These are phyloP conservation scores for Seminavis robusta DNA, from an alignment of 108 stramenopile genomes.

Conservation along the genomic window DNA sequence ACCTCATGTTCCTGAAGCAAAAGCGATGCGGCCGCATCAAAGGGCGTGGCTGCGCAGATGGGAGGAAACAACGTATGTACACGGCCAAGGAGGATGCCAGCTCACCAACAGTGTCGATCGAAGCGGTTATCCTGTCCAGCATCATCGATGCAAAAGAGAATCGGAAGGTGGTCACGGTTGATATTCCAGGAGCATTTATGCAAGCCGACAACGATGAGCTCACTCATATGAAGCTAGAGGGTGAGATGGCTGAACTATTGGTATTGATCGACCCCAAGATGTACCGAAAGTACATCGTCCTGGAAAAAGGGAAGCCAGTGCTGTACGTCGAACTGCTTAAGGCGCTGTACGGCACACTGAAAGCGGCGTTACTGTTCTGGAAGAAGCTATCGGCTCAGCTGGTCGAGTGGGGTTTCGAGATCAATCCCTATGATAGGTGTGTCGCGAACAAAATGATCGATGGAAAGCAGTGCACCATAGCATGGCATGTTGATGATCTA, in stretches of 20 bases:
- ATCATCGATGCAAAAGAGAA: slow-evolving; percentile 27
- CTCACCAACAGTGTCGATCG: slow-evolving; percentile 34
- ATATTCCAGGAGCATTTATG: slow-evolving; percentile 46
- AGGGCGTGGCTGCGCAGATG: slow-evolving; percentile 26
- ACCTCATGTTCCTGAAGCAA: slow-evolving; percentile 15
- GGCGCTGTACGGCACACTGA: slow-evolving; percentile 37
- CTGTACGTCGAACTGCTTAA: slow-evolving; percentile 17
- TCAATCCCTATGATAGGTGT: slow-evolving; percentile 46
- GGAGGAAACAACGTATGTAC: slow-evolving; percentile 29
- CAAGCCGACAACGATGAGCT: slow-evolving; percentile 31
- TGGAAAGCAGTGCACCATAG: slow-evolving; percentile 29
- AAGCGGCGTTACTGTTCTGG: slow-evolving; percentile 24
- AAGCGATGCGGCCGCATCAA: slow-evolving; percentile 18
- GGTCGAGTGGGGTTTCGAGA: slow-evolving; percentile 18
- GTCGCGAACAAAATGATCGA: slow-evolving; percentile 37
- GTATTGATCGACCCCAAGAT: slow-evolving; percentile 10
- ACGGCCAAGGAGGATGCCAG: slow-evolving; percentile 23
- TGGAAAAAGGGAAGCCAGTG: slow-evolving; percentile 19
- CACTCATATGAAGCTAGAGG: slow-evolving; percentile 12
- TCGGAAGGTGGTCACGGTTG: slow-evolving; percentile 37
- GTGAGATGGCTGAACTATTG: slow-evolving; percentile 18
- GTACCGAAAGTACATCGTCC: slow-evolving; percentile 11
- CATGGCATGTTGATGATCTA: slow-evolving; percentile 34
- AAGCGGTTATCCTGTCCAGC: slow-evolving; percentile 21
- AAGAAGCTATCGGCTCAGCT: slow-evolving; percentile 1